Percentiles rank a stretch among this genome's conserved stretches.
phyloP scores from a whole-genome alignment of 1,284 basidiomycete genomes.

The Golubevia sp. region DNA sequence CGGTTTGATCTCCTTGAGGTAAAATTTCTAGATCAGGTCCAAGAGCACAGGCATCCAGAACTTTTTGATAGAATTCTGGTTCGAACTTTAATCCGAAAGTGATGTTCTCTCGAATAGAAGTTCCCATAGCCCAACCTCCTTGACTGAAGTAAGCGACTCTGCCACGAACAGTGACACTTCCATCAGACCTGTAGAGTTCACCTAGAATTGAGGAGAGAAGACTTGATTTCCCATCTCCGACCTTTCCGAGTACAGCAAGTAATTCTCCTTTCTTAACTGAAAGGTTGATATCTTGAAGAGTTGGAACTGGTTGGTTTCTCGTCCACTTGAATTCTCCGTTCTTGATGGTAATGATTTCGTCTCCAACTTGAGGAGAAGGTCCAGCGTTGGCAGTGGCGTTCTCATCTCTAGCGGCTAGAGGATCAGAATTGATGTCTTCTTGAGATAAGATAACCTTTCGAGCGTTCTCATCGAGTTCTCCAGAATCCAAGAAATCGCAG shows the following conservation, averaged over 20 bases:
- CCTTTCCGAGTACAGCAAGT: slow-evolving; percentile 81
- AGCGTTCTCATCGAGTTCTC: slow-evolving; percentile 80
- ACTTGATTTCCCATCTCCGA: slow-evolving; percentile 81
- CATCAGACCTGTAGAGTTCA: slow-evolving; percentile 81
- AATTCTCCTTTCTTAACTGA: slow-evolving; percentile 82
- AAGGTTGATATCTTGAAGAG: slow-evolving; percentile 77
- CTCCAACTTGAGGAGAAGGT: slow-evolving; percentile 66
- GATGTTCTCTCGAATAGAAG: slow-evolving; percentile 78
- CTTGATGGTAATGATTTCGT: slow-evolving; percentile 70
- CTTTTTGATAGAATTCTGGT: slow-evolving; percentile 65
- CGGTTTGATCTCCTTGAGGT: slow-evolving; percentile 73
- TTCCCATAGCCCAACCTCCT: slow-evolving; percentile 78
- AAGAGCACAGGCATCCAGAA: slow-evolving; percentile 77
- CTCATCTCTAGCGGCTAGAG: background rate
- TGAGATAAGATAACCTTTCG: slow-evolving; percentile 9
- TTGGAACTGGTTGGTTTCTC: slow-evolving; percentile 66
- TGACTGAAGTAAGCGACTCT: slow-evolving; percentile 84
- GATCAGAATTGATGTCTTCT: background rate
- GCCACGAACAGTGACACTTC: slow-evolving; percentile 74
- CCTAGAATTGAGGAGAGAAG: slow-evolving; percentile 71
- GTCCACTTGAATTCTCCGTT: slow-evolving; percentile 70
- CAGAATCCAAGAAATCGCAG: slow-evolving; percentile 75
- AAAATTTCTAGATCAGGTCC: slow-evolving; percentile 78
- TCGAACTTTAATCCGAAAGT: slow-evolving; percentile 87
- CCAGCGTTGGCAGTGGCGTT: slow-evolving; percentile 5